These are phyloP conservation scores for Furcasterigmium sp. DNA, from an alignment of 2,329 filamentous ascomycete genomes.

Conservation along the genomic window DNA sequence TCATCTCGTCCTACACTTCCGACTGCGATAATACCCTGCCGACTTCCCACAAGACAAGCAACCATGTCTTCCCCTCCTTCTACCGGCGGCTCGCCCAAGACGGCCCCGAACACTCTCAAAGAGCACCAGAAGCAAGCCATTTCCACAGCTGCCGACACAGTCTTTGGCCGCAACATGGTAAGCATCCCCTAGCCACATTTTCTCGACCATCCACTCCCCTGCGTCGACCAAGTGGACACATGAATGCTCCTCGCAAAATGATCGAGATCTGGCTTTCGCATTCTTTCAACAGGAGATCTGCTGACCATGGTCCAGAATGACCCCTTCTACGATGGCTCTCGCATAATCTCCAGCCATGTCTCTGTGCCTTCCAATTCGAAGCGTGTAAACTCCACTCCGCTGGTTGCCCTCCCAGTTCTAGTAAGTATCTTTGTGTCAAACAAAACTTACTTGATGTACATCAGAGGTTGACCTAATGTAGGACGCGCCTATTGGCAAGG, in stretches of 20 bases:
- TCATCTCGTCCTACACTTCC: too few relatives aligned
- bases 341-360: background rate
- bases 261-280: too few relatives aligned
- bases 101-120: background rate
- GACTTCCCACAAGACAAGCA: background rate
- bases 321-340: background rate
- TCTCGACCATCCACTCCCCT: too few relatives aligned
- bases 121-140: background rate
- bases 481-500: background rate
- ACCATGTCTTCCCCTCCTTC: slow-evolving; percentile 10
- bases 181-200: too few relatives aligned
- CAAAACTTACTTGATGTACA: background rate
- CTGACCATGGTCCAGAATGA: background rate
- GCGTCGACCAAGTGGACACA: too few relatives aligned
- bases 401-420: too few relatives aligned
- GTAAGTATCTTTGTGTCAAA: too few relatives aligned
- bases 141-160: background rate
- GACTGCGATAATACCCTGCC: too few relatives aligned
- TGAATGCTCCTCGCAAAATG: too few relatives aligned
- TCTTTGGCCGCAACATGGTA: background rate
- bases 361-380: background rate
- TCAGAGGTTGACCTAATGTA: background rate
- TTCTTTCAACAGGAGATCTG: background rate
- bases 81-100: slow-evolving; percentile 4
- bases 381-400: background rate